Base-by-base conservation (phyloP, 1,139 yeast genomes). In the Yamadazyma aaseri region DNA sequence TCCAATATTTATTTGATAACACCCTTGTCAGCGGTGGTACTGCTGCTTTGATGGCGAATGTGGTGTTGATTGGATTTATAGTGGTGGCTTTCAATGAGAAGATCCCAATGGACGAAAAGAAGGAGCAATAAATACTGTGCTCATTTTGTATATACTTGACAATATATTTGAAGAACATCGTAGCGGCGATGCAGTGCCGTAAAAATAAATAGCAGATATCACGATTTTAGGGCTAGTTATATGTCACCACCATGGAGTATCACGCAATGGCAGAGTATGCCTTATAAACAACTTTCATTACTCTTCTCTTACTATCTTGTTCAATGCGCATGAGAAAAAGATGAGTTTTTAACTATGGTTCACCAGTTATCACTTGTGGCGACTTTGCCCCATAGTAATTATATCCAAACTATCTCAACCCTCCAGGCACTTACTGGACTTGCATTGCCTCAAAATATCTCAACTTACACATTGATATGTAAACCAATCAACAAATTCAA, bases 21-120 rank as follows among this genome's bases (percentile, higher is more conserved):
- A 76, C 95, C 4, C 63, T 89, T 11, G 64, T 82, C 30, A 84
- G 95, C 35, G 98, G 98, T 22, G 96, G 96, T 4, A 55, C 81
- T 12, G 96, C 97, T 20, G 97, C 97, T 0, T 65, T 81, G 13
- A 79, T 80, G 32, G 97, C 97, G 29, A 92, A 92, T 55, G 62
- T 86, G 10, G 97, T 92, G 23, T 71, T 92, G 47, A 76, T 90
- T 36, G 92, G 90, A 2, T 92, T 86, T 54, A 84, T 92, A 15
- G 70, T 87, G 12, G 90, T 79, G 34, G 97, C 98, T 0, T 89
- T 90, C 56, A 73, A 74, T 17, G 98, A 92, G 56, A 89, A 86
- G 37, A 63, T 80, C n/a, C 54, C 63, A 9, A 58, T 58, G 21
- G 51, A 57, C 11, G 56, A 52, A 6, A 22, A 63, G 62, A 36